Percentiles rank a stretch among this genome's conserved stretches.
These are phyloP conservation scores for Trichoderma breve DNA, from an alignment of 2,329 filamentous ascomycete genomes.

Conservation along the genomic window DNA sequence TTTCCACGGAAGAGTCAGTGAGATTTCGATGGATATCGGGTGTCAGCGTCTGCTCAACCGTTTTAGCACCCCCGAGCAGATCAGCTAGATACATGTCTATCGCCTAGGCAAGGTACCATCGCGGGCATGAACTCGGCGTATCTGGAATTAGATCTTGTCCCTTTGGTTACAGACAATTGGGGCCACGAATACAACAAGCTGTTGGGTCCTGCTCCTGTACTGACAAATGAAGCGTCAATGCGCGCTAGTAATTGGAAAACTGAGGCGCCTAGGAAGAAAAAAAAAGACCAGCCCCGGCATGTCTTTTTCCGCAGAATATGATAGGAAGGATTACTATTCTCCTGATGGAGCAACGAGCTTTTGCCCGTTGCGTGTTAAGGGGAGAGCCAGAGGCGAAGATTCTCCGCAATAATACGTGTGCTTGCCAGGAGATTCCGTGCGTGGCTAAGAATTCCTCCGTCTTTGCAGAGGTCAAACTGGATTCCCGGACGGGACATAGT, in stretches of 20 bases:
- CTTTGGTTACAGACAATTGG: not conserved
- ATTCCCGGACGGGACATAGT: no score
- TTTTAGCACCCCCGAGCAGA: not conserved
- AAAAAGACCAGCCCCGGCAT: not conserved
- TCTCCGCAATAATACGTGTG: not conserved
- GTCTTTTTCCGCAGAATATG: not conserved
- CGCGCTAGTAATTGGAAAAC: not conserved
- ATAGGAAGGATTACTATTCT: conserved; percentile 16
- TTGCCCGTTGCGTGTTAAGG: not conserved
- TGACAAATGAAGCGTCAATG: not conserved
- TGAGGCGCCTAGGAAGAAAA: not conserved
- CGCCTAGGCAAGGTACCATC: not conserved
- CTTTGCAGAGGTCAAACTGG: not conserved
- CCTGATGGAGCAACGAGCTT: not conserved
- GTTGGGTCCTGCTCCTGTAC: not conserved
- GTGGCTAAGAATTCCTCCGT: not conserved
- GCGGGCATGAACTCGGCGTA: not conserved
- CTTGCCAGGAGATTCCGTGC: not conserved
- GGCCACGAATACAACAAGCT: not conserved
- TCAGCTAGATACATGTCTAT: not conserved
- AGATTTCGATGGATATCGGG: not conserved
- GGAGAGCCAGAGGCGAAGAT: not conserved
- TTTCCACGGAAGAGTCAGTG: not conserved
- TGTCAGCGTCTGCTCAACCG: not conserved
- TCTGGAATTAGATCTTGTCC: not conserved